A percentile compares a stretch with the other conserved stretches of the same genome.
phyloP scores from a whole-genome alignment of 192 early-diverging fungal genomes.

The Gorgonomyces haynaldii region DNA sequence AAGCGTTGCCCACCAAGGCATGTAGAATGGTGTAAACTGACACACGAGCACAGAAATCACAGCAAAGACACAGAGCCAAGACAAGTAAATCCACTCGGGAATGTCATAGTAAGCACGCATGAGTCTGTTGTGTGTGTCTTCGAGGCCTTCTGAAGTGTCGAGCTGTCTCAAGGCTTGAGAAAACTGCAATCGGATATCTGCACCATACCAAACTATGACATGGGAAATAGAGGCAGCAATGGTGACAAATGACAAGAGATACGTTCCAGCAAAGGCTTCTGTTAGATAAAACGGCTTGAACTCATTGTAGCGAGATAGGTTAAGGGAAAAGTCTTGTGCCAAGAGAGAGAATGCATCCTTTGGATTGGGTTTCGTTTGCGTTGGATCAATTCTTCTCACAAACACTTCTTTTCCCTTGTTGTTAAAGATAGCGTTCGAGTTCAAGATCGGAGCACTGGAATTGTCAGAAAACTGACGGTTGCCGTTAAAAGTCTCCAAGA shows the following conservation, averaged over 20 bases:
- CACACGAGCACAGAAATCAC: constrained; percentile 30
- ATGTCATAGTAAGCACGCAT: constrained; percentile 51
- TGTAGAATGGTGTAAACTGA: constrained; percentile 30
- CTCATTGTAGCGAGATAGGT: background rate
- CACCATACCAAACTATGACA: constrained; percentile 49
- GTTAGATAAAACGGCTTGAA: background rate
- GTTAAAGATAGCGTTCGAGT: constrained; percentile 12
- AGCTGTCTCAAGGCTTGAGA: constrained; percentile 8
- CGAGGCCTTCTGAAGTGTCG: constrained; percentile 21
- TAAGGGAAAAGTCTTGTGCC: background rate
- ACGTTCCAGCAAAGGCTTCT: constrained; percentile 7
- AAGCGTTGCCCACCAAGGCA: constrained; percentile 54
- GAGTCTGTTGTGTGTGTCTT: constrained; percentile 42
- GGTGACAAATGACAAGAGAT: constrained; percentile 11
- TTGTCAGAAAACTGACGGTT: background rate
- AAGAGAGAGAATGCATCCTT: background rate
- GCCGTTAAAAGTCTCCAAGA: background rate
- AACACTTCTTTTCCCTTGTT: background rate
- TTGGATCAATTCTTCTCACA: background rate
- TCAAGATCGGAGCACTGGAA: constrained; percentile 3
- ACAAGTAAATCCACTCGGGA: constrained; percentile 42
- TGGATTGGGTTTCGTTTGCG: background rate
- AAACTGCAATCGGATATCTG: constrained; percentile 38
- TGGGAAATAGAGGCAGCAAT: constrained; percentile 11
- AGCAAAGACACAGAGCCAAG: constrained; percentile 25